Evolutionary conservation across 169 alveolate species (phyloP).

Genomic region (Plasmodium gaboni): DNA sequence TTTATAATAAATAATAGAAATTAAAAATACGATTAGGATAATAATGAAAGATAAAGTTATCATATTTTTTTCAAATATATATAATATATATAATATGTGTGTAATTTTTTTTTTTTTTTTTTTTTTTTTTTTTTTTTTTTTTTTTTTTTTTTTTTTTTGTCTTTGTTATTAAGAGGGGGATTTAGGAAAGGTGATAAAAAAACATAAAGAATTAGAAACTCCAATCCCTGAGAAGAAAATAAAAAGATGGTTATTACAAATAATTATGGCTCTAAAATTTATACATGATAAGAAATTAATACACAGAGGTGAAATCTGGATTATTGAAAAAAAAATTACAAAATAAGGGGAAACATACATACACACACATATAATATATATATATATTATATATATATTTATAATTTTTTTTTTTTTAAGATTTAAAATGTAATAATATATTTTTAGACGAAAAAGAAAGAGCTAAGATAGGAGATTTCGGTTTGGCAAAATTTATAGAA

Average conservation of each 20-base stretch:
- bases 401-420: slow-evolving; percentile 22
- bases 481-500: slow-evolving; percentile 67
- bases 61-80: background rate
- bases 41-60: no score
- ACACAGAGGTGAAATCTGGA: slow-evolving; percentile 46
- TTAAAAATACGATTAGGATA: no score
- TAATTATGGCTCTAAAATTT: slow-evolving; percentile 75
- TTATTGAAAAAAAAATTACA: no score
- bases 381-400: background rate
- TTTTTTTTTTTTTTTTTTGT: slow-evolving; percentile 9
- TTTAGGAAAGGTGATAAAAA: slow-evolving; percentile 55
- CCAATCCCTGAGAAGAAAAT: slow-evolving; percentile 62
- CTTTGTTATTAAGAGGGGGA: slow-evolving; percentile 57
- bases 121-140: slow-evolving; percentile 2
- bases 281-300: slow-evolving; percentile 71
- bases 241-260: slow-evolving; percentile 72
- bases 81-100: background rate
- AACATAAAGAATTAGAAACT: slow-evolving; percentile 39
- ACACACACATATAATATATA: no score
- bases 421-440: slow-evolving; percentile 75
- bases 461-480: slow-evolving; percentile 77
- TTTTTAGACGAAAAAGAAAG: slow-evolving; percentile 76
- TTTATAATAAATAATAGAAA: background rate
- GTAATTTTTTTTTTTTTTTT: background rate
- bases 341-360: no score